Evolutionary conservation across 2,329 filamentous ascomycete species (phyloP), one percentile per base, ranked within the genome.

Genomic region (Fusarium sp.): DNA sequence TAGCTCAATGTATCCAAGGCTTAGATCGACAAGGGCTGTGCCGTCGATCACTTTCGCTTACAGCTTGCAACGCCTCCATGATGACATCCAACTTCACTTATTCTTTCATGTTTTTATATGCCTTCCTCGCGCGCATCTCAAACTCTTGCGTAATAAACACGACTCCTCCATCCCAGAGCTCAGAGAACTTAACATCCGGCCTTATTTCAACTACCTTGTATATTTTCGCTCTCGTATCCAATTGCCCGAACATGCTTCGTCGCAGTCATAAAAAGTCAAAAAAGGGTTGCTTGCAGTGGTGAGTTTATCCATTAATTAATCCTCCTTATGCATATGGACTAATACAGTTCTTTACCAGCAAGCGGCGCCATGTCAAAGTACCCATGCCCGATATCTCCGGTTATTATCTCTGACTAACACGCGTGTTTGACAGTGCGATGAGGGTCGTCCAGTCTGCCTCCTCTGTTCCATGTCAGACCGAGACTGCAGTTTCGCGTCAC

Each of bases 351-450:
- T 4, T 3, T 4, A 5, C 8, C 1, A 68, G 65, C 41, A 71
- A 71, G 9, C 50, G 15, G 21, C 57, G 69, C 3, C 69, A 71
- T 20, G 63, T 71, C 3, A 71, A 69, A 37, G 69, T 71, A 41
- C 4, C 0, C 13, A 1, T 5, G 2, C 1, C 6, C 5, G 17
- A 3, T 9, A 0, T 3, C 6, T 3, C 6, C 2, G 2, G 5
- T 3, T 3, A 1, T 8, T 17, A 1, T 8, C 1, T n/a, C 25
- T 49, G 27, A 55, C 59, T 65, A 67, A 67, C 53, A 66, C 61
- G 40, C 43, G 43, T 46, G 39, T 47, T 14, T 13, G 13, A 2
- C 15, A 70, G 67, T 70, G 67, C 11, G 67, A 70, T n/a, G 67
- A 70, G 31, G 51, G 67, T 9, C 67, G 20, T 0, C 67, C 67